Evolutionary conservation across 495 filamentous ascomycete genomes (phyloP), one percentile per base, ranked within the genome.

Genomic region (Annulohypoxylon moriforme): DNA sequence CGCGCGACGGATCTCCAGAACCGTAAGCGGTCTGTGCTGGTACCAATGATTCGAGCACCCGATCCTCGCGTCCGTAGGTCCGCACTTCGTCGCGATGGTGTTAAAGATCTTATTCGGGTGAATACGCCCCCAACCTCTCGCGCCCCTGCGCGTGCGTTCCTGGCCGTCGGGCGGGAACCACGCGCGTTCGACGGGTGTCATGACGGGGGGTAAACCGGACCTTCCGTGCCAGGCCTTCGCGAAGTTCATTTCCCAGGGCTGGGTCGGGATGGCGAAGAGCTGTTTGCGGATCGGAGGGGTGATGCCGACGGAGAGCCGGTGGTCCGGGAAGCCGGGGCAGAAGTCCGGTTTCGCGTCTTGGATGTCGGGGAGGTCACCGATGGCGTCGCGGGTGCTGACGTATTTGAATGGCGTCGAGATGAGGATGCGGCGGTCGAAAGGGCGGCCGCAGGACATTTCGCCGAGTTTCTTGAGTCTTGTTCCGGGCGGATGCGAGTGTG

Each of bases 281-380:
- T 84, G 83, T 5, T 64, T 50, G 10, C 81, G 78, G 0, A 76
- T 49, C 0, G 55, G 64, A 0, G 60, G 16, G 0, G 85, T 84
- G 0, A 78, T 38, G 9, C 80, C 74, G 0, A 64, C 16, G 0
- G 82, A 70, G 1, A 81, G 40, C 0, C 89, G 83, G 64, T 94
- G 92, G 71, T 94, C 92, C 0, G 92, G 92, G 66, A 81, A 87
- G 0, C 77, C 69, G 11, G 89, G 81, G 57, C 88, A 91, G 10
- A 80, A 79, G 7, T 85, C 82, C 0, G 83, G 76, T 50, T 84
- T 85, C 0, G 75, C 83, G 68, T 91, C 89, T 2, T 81, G 81
- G 38, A 93, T 84, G 10, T 72, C 50, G 0, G 92, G 91, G 0
- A 94, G 80, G 68, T 90, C 87, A n/a, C 66, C 77, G 0, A 83